These are phyloP conservation scores for Annona cherimola DNA, from an alignment of 164 flowering plant genomes.

Conservation along the genomic window DNA sequence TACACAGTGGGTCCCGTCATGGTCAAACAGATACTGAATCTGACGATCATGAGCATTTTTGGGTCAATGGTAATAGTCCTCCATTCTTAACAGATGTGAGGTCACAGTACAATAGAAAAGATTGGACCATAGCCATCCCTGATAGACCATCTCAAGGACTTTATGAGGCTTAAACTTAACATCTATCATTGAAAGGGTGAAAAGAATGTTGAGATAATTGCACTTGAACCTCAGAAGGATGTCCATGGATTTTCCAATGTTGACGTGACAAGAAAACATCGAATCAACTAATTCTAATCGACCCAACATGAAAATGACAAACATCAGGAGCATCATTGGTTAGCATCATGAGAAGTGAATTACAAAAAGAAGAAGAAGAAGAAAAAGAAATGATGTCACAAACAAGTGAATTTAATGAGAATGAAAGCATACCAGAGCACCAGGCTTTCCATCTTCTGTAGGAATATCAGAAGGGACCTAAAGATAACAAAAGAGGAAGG, in stretches of 20 bases:
- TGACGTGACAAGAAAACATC: not conserved
- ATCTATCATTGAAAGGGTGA: not conserved
- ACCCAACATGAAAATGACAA: not conserved
- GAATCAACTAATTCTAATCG: not conserved
- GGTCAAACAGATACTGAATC: not conserved
- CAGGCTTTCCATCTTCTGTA: slow-evolving; percentile 33
- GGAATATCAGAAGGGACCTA: slow-evolving; percentile 70
- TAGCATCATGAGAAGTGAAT: not conserved
- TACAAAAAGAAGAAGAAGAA: not conserved
- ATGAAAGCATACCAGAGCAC: slow-evolving; percentile 33
- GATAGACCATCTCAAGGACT: not conserved
- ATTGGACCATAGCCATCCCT: not conserved
- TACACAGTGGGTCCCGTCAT: not conserved
- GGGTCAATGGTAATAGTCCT: not conserved
- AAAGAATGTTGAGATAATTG: not conserved
- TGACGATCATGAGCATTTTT: not conserved
- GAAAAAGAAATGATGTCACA: not conserved
- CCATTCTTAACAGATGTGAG: not conserved
- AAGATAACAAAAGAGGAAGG: not conserved
- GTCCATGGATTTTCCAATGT: not conserved
- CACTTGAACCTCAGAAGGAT: not conserved
- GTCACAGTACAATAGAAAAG: not conserved
- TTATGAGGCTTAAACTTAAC: not conserved
- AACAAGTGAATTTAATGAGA: not conserved
- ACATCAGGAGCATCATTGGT: not conserved